Conservation (phyloP, 257 asterid species). For the Gynochthodes officinalis region DNA sequence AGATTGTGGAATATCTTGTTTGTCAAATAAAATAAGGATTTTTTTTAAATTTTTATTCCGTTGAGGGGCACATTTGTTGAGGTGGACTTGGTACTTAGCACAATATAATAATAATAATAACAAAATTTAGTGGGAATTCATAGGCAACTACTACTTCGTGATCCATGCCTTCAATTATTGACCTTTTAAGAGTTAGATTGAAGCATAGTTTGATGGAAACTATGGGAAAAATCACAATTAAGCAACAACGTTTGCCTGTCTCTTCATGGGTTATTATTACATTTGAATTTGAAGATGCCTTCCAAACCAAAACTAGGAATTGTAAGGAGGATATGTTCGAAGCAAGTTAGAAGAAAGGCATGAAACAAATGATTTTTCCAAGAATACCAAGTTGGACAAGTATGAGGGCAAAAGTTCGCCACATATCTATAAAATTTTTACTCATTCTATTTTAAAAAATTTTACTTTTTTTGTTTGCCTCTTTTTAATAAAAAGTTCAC, state of each 20-base stretch:
- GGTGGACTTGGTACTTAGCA: conserved; percentile 1
- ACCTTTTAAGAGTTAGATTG: not conserved
- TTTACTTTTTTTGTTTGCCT: too few species aligned
- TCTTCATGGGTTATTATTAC: not conserved
- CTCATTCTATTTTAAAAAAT: too few species aligned
- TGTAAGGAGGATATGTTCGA: not conserved
- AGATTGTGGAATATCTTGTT: not conserved
- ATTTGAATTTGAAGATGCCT: not conserved
- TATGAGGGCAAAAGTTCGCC: too few species aligned
- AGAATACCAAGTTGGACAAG: too few species aligned
- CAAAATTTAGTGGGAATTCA: not conserved
- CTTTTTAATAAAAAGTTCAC: too few species aligned
- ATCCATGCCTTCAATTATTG: conserved; percentile 4
- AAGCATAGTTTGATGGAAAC: not conserved
- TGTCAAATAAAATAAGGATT: not conserved
- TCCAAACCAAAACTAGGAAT: not conserved
- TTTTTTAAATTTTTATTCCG: not conserved
- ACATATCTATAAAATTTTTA: too few species aligned
- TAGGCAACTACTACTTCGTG: not conserved
- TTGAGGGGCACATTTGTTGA: conserved; percentile 8
- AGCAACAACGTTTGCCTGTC: not conserved
- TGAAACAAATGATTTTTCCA: too few species aligned
- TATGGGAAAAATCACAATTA: not conserved
- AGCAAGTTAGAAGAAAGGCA: too few species aligned
- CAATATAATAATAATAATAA: not conserved